A percentile compares a stretch with the other conserved stretches of the same genome.
phyloP scores from a whole-genome alignment of 306 rosid species.

The Astragalus membranaceus region DNA sequence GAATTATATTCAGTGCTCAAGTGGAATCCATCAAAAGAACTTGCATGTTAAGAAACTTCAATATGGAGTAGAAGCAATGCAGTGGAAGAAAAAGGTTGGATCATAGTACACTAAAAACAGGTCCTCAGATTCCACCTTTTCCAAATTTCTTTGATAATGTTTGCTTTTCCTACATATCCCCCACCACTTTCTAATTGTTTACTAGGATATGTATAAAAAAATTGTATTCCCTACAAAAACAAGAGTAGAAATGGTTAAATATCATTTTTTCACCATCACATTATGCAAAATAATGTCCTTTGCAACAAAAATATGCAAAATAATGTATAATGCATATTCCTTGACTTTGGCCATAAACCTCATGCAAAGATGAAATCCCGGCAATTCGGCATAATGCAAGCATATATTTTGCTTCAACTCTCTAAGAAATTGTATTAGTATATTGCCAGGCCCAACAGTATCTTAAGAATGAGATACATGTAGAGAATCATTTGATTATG shows the following conservation, averaged over 20 bases:
- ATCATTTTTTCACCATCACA: background rate
- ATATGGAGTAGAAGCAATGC: too few species aligned
- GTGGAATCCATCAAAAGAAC: too few species aligned
- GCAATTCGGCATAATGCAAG: background rate
- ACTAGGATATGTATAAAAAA: background rate
- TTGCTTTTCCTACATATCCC: too few species aligned
- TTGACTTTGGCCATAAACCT: background rate
- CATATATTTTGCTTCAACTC: background rate
- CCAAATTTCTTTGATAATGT: too few species aligned
- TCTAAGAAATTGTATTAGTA: background rate
- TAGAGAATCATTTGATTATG: background rate
- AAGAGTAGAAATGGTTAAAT: background rate
- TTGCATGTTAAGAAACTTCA: too few species aligned
- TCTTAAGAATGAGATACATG: background rate
- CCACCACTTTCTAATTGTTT: too few species aligned
- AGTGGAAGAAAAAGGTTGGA: too few species aligned
- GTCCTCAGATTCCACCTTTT: background rate
- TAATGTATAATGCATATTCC: conserved; percentile 7
- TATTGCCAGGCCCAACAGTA: background rate
- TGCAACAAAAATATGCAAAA: background rate
- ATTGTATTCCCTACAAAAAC: background rate
- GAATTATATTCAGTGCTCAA: too few species aligned
- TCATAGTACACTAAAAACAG: background rate
- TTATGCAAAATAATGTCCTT: background rate
- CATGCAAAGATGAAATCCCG: background rate